Percentiles rank a stretch among this genome's conserved stretches.
Evolutionary conservation across 2,329 filamentous ascomycete species (phyloP).

Genomic region (Scleromitrula shiraiana): DNA sequence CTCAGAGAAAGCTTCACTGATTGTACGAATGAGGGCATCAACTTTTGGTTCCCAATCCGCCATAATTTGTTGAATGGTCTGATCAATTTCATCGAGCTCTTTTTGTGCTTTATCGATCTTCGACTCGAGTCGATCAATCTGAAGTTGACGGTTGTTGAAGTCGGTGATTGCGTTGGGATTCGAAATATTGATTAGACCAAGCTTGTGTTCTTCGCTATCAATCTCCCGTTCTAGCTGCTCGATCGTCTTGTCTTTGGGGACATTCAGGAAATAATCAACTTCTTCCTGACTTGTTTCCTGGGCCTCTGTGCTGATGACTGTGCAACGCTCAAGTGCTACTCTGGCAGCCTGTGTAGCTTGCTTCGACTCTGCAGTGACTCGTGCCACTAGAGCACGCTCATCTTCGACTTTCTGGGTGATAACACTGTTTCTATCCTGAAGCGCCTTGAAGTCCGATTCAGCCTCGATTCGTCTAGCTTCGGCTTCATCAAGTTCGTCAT

Average conservation of each 20-base stretch:
- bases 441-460: conserved; percentile 63
- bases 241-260: conserved; percentile 43
- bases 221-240: conserved; percentile 68
- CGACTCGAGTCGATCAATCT: conserved; percentile 58
- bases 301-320: conserved; percentile 25
- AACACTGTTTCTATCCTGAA: conserved; percentile 57
- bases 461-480: conserved; percentile 72
- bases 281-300: conserved; percentile 34
- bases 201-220: conserved; percentile 61
- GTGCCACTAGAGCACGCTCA: conserved; percentile 34
- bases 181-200: conserved; percentile 73
- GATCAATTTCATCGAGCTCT: conserved; percentile 46
- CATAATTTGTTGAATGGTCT: conserved; percentile 58
- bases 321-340: conserved; percentile 36
- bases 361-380: conserved; percentile 35
- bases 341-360: conserved; percentile 30
- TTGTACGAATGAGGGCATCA: conserved; percentile 67
- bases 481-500: conserved; percentile 58
- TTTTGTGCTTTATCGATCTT: conserved; percentile 48
- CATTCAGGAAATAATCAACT: conserved; percentile 33
- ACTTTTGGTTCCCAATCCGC: conserved; percentile 75
- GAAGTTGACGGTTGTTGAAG: conserved; percentile 62
- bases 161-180: conserved; percentile 69
- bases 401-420: conserved; percentile 46
- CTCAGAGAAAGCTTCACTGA: conserved; percentile 84